Evolutionary conservation across 148 eudicot genomes (phyloP).

Genomic region (Hydrangea macrophylla): DNA sequence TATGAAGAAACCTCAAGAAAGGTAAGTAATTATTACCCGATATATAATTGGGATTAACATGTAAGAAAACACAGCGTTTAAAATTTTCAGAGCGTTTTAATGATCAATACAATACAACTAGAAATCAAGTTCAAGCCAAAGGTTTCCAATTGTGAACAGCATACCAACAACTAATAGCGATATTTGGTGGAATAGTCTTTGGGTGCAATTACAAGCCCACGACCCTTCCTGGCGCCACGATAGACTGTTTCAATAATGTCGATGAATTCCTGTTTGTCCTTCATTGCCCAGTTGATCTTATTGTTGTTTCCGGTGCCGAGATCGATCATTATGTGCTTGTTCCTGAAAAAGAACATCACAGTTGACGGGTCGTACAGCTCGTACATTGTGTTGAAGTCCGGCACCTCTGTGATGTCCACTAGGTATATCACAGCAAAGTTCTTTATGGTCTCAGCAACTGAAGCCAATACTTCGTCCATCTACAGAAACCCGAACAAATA

Average conservation of each 20-base stretch:
- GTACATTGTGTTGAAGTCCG: conserved; percentile 55
- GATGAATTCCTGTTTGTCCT: conserved; percentile 51
- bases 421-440: conserved; percentile 50
- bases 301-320: conserved; percentile 56
- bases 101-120: no score
- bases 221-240: conserved; percentile 53
- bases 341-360: conserved; percentile 52
- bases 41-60: no score
- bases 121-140: no score
- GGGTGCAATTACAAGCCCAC: conserved; percentile 45
- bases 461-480: conserved; percentile 56
- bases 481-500: background rate
- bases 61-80: no score
- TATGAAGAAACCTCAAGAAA: no score
- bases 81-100: no score
- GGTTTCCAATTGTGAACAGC: no score
- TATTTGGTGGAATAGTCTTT: conserved; percentile 53
- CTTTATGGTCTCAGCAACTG: conserved; percentile 49
- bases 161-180: no score
- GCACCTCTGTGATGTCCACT: conserved; percentile 52
- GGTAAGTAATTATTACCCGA: no score
- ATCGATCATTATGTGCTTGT: conserved; percentile 59
- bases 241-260: conserved; percentile 50
- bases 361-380: conserved; percentile 54
- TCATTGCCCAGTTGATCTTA: conserved; percentile 54